Evolutionary conservation across 2,329 filamentous ascomycete genomes (phyloP), one percentile per base, ranked within the genome.

Genomic region (Scedosporium apiospermum): DNA sequence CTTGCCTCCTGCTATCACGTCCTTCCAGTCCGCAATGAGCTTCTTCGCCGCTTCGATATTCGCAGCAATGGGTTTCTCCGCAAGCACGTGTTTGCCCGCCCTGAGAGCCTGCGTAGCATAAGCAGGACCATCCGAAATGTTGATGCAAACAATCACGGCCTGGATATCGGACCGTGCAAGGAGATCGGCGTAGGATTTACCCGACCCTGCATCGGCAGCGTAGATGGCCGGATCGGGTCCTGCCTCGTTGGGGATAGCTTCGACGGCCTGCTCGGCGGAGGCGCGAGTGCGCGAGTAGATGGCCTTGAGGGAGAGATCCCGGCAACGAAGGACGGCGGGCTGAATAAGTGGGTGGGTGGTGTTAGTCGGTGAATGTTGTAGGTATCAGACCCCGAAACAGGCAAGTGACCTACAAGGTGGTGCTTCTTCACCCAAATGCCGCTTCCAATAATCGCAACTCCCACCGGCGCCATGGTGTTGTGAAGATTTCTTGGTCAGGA

Each of bases 11-110:
- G 10, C 69, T 23, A 44, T 23, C 9, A 53, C 69, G 30, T 63
- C 65, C 41, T 65, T 67, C 64, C 71, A 71, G 65, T 69, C 72
- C 7, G 69, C 72, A 53, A 81, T 74, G 6, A 81, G 74, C 64
- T 73, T 69, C 65, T 72, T 67, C 16, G 73, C 78, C 1, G 69
- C 68, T 1, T 77, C 74, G 6, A 87, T 73, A 65, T 88, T 83
- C 65, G 82, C 80, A 1, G 83, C 86, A 49, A 89, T 78, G 44
- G 87, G 87, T 73, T 90, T 90, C 74, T 89, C 87, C 12, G 83
- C 82, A 2, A 89, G 76, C 9, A 89, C 86, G 68, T 89, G 86
- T 72, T 89, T 90, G 34, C 86, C 85, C 1, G 85, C 86, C 16
- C 73, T 69, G n/a, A 89, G 74, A 0, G 83, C 83, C 64, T 79